Base-by-base conservation (phyloP, 1,139 yeast genomes). In the Saccharomyces hybrid region DNA sequence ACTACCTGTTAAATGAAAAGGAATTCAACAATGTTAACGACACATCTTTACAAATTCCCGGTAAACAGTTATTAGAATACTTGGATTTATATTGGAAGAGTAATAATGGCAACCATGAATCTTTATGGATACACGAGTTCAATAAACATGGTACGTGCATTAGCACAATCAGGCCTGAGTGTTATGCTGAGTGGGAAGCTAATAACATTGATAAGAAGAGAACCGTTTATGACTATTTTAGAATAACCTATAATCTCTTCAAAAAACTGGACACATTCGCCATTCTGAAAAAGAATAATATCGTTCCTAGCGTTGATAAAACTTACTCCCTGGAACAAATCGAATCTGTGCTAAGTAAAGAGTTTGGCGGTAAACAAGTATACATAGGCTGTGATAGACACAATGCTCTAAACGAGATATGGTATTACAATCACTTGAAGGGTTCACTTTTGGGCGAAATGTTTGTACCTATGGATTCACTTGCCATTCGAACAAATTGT, bases 61-160 rank as follows among this genome's bases (percentile, higher is more conserved):
- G 82, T 53, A 63, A 68, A 20, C 80, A 74, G 3, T 75, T 93
- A 54, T 75, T 84, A 51, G 70, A 73, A 2, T 78, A 79, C 56
- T 83, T 93, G 89, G 65, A 74, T 20, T 63, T 63, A 25, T 71
- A 77, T 53, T 93, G 98, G 98, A 87, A 87, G 70, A 86, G 88
- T 66, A 80, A 78, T 69, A 82, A 82, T 57, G 93, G 95, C 1
- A 67, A 78, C 57, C 97, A 90, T 67, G 88, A 83, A 58, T 72
- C 79, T 25, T 75, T 93, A 54, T 93, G 99, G 98, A 77, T 82
- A 30, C 98, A 93, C 69, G 99, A 93, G 71, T 93, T 81, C 77
- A 91, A 91, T 74, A 93, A 93, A 70, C 99, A 93, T 67, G 98
- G 93, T 4, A 90, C 97, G 0, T 93, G 98, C 70, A 83, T 91